Percentiles rank a stretch among this genome's conserved stretches.
Evolutionary conservation across 306 rosid species (phyloP).

Genomic region (Abrus pulchellus): DNA sequence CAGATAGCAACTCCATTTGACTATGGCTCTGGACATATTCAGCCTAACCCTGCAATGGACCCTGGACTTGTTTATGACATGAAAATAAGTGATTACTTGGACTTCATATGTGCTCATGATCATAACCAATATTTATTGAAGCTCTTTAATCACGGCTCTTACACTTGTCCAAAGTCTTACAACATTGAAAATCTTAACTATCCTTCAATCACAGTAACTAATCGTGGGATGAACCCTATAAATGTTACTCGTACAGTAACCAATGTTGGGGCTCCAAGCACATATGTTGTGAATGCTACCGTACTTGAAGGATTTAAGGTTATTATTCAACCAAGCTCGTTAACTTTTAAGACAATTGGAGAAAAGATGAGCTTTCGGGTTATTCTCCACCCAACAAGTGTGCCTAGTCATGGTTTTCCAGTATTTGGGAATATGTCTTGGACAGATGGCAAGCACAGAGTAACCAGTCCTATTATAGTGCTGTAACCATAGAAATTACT

Average conservation of each 20-base stretch:
- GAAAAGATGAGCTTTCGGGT: slow-evolving; percentile 68
- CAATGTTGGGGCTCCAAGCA: slow-evolving; percentile 70
- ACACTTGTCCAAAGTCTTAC: slow-evolving; percentile 52
- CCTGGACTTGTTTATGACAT: slow-evolving; percentile 75
- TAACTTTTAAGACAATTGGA: slow-evolving; percentile 53
- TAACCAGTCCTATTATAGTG: slow-evolving; percentile 63
- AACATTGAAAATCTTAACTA: slow-evolving; percentile 63
- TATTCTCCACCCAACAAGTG: slow-evolving; percentile 34
- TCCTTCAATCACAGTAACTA: slow-evolving; percentile 63
- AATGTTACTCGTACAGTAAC: slow-evolving; percentile 60
- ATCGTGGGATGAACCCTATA: slow-evolving; percentile 43
- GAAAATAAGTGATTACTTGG: slow-evolving; percentile 58
- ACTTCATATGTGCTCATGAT: slow-evolving; percentile 70
- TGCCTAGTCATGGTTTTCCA: slow-evolving; percentile 39
- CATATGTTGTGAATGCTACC: slow-evolving; percentile 52
- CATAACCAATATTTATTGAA: slow-evolving; percentile 33
- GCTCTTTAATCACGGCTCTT: slow-evolving; percentile 29
- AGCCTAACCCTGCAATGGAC: slow-evolving; percentile 64
- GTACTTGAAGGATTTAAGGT: slow-evolving; percentile 51
- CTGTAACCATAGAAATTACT: not conserved
- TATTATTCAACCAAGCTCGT: slow-evolving; percentile 53
- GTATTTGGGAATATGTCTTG: slow-evolving; percentile 52
- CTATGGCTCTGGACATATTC: slow-evolving; percentile 72
- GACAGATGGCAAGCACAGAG: slow-evolving; percentile 63
- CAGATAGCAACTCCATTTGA: slow-evolving; percentile 62